Evolutionary conservation across 1,139 yeast species (phyloP).

Genomic region (Yamadazyma triangularis): DNA sequence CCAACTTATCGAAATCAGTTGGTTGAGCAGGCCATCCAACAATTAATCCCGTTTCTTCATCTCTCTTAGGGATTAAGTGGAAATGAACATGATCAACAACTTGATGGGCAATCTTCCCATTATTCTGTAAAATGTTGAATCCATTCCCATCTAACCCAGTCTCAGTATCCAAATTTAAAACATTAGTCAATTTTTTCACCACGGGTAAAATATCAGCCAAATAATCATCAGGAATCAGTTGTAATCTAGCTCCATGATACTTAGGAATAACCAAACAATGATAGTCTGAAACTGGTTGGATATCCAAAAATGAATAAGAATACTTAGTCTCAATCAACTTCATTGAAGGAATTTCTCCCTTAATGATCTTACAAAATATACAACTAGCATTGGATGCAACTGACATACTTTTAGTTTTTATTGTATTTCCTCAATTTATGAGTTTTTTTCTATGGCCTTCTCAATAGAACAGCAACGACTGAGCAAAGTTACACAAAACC

Average conservation of each 20-base stretch:
- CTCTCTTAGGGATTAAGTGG: constrained; percentile 89
- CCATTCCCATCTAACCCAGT: constrained; percentile 69
- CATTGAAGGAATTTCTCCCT: constrained; percentile 90
- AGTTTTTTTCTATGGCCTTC: not conserved
- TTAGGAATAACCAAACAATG: constrained; percentile 90
- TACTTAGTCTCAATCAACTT: constrained; percentile 79
- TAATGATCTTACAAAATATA: constrained; percentile 87
- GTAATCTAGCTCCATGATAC: constrained; percentile 86
- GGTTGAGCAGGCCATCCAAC: constrained; percentile 92
- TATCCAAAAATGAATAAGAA: constrained; percentile 82
- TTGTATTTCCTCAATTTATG: not conserved
- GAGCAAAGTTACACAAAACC: constrained; percentile 3
- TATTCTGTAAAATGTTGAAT: constrained; percentile 86
- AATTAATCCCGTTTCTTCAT: constrained; percentile 62
- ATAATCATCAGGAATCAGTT: constrained; percentile 87
- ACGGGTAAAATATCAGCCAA: constrained; percentile 80
- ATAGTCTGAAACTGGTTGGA: constrained; percentile 85
- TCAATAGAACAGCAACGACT: not conserved
- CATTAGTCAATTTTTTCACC: constrained; percentile 77
- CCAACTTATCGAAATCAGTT: constrained; percentile 67
- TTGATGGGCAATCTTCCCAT: constrained; percentile 92
- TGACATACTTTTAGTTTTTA: not conserved
- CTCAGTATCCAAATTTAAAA: constrained; percentile 57
- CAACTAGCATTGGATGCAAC: constrained; percentile 36
- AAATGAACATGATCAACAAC: constrained; percentile 93